Evolutionary conservation across 2,329 filamentous ascomycete species (phyloP).

Genomic region (Xylaria sp.): DNA sequence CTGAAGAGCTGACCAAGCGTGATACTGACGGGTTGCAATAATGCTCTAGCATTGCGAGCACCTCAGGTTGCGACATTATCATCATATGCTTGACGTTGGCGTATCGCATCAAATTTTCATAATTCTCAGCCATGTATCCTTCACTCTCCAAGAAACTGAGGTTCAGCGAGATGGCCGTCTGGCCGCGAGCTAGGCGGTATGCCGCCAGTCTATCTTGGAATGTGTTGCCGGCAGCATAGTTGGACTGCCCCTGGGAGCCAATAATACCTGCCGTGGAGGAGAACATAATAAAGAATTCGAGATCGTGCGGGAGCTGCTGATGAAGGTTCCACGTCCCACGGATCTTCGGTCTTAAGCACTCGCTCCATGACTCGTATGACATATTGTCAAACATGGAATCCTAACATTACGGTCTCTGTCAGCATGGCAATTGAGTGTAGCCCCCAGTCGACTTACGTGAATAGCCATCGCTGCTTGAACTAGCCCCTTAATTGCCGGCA

Average conservation of each 20-base stretch:
- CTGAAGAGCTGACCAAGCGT: neutral
- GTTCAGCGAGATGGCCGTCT: neutral
- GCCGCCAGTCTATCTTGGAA: conserved; percentile 16
- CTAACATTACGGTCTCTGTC: neutral
- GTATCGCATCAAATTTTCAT: no score
- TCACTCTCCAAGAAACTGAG: neutral
- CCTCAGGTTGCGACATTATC: no score
- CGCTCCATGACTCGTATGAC: neutral
- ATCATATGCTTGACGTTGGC: no score
- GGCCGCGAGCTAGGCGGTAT: neutral
- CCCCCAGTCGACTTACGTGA: neutral
- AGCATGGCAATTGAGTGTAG: no score
- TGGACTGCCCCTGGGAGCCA: conserved; percentile 3
- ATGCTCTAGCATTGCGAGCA: no score
- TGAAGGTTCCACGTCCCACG: conserved; percentile 18
- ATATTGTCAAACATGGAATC: neutral
- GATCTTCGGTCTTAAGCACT: neutral
- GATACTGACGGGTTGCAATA: no score
- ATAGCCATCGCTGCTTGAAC: no score
- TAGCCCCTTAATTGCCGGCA: no score
- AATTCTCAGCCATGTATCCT: neutral
- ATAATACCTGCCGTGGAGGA: conserved; percentile 2
- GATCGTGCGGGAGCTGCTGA: no score
- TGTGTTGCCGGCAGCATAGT: conserved; percentile 20
- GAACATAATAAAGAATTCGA: no score